A percentile compares a stretch with the other conserved stretches of the same genome.
Evolutionary conservation across 257 asterid genomes (phyloP).

Genomic region (Salvia rosmarinus): DNA sequence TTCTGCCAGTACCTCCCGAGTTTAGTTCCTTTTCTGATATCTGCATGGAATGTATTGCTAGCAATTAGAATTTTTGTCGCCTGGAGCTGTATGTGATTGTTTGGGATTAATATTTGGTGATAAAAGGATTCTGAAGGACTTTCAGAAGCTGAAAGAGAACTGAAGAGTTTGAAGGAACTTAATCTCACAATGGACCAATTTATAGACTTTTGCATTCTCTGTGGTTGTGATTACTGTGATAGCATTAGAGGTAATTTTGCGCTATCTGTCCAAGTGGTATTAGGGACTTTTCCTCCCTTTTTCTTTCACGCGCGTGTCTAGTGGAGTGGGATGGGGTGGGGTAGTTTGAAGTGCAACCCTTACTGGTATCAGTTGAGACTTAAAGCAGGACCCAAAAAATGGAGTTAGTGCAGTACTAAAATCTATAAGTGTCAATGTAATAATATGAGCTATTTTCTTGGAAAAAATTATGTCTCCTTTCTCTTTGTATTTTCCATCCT

Average conservation of each 20-base stretch:
- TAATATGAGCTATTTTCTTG: not conserved
- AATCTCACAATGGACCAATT: constrained; percentile 96
- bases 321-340: not conserved
- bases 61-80: not conserved
- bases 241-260: constrained; percentile 80
- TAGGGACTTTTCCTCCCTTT: not conserved
- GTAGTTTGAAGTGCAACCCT: too few species aligned
- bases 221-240: constrained; percentile 97
- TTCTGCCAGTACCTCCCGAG: not conserved
- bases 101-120: constrained; percentile 33
- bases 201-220: constrained; percentile 92
- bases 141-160: constrained; percentile 75
- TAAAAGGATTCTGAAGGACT: constrained; percentile 81
- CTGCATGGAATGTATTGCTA: not conserved
- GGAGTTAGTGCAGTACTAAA: not conserved
- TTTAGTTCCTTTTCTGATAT: not conserved
- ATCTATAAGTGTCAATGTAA: not conserved
- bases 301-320: not conserved
- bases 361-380: not conserved
- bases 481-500: not conserved
- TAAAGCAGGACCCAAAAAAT: not conserved
- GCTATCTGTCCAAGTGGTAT: constrained; percentile 6
- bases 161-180: constrained; percentile 80
- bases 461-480: not conserved
- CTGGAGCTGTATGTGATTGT: constrained; percentile 23